Evolutionary conservation across 140 eudicot species (phyloP), one percentile per base, ranked within the genome.

Genomic region (Eryngium alpinum): DNA sequence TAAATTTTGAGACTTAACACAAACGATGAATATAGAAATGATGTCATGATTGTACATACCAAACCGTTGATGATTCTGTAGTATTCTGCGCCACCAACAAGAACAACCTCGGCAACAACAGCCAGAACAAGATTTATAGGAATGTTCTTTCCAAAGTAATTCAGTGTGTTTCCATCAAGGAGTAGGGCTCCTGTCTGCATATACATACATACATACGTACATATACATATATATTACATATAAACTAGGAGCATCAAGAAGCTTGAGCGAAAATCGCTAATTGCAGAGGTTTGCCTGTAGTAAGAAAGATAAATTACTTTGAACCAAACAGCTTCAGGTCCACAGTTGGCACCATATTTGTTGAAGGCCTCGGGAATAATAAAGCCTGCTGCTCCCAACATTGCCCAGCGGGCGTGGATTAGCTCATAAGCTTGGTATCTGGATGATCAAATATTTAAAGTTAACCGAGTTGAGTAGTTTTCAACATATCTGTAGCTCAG

Each of bases 281-380:
- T 67, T 29, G 21, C 29, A 29, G 44, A 67, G 7, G 5, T 9
- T 32, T 70, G 75, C 44, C 1, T 34, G 50, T 28, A 75, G 28
- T 27, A 51, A 0, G 33, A 51, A 43, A 13, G 29, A 18, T 15
- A 16, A 51, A 21, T 25, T 77, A 94, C 98, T 96, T 94, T 94
- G 91, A 94, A 94, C 97, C 98, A 94, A 87, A 94, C 98, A 77
- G 98, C 98, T 89, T 94, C 98, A 70, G 98, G 98, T 80, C 98
- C 98, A 81, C 98, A 94, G 84, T 84, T 49, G 50, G 98, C 98
- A 44, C 98, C 98, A 38, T 83, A 94, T 75, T 92, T 94, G 98
- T 94, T 94, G 84, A 92, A 94, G 80, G 98, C 98, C 86, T 94
- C 98, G 0, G 98, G 98, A 86, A 94, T 94, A 46, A 94, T 79